Base-by-base conservation (phyloP, 2,329 filamentous ascomycete species). In the Eurotiales sp. region DNA sequence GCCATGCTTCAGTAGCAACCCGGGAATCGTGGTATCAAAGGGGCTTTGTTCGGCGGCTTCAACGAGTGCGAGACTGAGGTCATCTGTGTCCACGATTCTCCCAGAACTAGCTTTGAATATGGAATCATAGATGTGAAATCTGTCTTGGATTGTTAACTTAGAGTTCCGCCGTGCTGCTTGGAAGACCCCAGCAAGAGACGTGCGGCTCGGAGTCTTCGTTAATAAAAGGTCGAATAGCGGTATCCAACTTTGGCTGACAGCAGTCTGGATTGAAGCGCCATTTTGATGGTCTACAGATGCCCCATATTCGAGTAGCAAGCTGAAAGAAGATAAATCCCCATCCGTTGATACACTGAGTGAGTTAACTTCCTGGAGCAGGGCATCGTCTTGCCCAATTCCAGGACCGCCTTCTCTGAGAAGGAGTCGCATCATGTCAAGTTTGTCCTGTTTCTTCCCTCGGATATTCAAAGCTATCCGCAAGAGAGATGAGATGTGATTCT, bases 1-100 rank as follows among this genome's bases (percentile, higher is more conserved):
- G 0, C 81, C 80, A 27, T 76, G 71, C 1, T 63, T 55, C 7
- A 84, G 65, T 15, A 85, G 60, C 8, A 82, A 72, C 23, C 65
- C 67, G 27, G 84, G 70, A 12, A 83, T 49, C 4, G 57, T 53
- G 17, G 40, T 21, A 23, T 59, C 55, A 21, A 44, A 52, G n/a
- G 57, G 55, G 14, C 27, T 37, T 12, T 54, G 55, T 37, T 56
- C 42, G 10, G 58, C 58, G 25, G 49, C 46, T 37, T 59, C 52
- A 7, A 56, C 39, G 19, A 62, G 46, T 12, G 56, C 57, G 7
- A 41, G 36, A 25, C 23, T 22, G 8, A 39, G 12, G 12, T 12
- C 5, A 14, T 41, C 36, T 14, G 46, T 12, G 19, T 52, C 22
- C 4, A 4, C 15, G n/a, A 7, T 21, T 19, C 51, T 21, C 7